Percentiles rank a stretch among this genome's conserved stretches.
phyloP scores from a whole-genome alignment of 805 yeast genomes.

The Candida ficus region DNA sequence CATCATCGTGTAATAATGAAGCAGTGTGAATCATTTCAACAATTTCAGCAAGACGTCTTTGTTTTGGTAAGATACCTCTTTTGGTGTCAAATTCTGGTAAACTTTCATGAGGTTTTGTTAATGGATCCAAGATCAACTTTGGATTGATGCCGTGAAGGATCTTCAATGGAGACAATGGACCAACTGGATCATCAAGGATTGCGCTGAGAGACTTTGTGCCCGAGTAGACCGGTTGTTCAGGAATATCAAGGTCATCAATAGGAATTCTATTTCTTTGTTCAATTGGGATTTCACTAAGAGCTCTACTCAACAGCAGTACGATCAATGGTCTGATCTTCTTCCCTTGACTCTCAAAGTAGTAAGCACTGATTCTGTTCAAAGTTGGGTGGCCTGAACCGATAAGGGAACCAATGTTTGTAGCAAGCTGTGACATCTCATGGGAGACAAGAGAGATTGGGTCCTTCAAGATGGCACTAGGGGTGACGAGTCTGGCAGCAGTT shows the following conservation, averaged over 20 bases:
- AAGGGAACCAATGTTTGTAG: conserved; percentile 77
- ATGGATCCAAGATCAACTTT: conserved; percentile 72
- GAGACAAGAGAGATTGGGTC: conserved; percentile 92
- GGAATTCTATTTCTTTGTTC: conserved; percentile 57
- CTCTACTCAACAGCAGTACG: conserved; percentile 77
- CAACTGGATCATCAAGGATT: conserved; percentile 43
- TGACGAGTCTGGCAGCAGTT: conserved; percentile 70
- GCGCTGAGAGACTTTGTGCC: conserved; percentile 52
- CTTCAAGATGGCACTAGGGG: conserved; percentile 50
- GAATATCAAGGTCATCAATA: conserved; percentile 61
- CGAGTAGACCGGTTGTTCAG: conserved; percentile 55
- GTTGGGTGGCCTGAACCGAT: conserved; percentile 95
- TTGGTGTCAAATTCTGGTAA: conserved; percentile 54
- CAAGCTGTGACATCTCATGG: conserved; percentile 86
- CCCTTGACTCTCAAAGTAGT: conserved; percentile 95
- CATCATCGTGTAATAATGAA: conserved; percentile 92
- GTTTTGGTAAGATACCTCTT: conserved; percentile 86
- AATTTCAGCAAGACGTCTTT: conserved; percentile 91
- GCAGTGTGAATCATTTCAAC: conserved; percentile 99
- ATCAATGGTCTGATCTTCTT: conserved; percentile 91
- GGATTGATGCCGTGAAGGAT: conserved; percentile 90
- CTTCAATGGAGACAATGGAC: conserved; percentile 72
- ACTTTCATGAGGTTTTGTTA: conserved; percentile 72
- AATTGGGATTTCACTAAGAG: conserved; percentile 69
- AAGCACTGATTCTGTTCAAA: conserved; percentile 84